These are phyloP conservation scores for Bipolaris bicolor DNA, from an alignment of 2,329 filamentous ascomycete genomes.

Conservation along the genomic window DNA sequence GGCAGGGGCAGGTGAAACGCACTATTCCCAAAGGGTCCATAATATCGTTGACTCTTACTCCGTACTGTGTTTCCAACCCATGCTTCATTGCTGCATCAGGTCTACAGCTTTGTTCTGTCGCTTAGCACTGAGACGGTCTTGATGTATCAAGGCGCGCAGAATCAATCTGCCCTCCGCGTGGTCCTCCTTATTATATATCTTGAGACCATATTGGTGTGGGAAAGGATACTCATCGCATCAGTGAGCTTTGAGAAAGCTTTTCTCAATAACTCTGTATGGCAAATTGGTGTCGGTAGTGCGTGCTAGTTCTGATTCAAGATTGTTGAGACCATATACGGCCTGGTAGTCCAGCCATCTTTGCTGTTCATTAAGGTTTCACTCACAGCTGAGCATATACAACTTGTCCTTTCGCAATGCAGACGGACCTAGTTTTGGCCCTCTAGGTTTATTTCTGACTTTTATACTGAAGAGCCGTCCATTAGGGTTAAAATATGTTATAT, in stretches of 20 bases:
- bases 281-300: background rate
- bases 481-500: constrained; percentile 20
- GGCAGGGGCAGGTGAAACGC: background rate
- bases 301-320: constrained; percentile 45
- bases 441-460: constrained; percentile 15
- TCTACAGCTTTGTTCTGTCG: background rate
- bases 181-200: constrained; percentile 49
- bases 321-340: background rate
- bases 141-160: constrained; percentile 24
- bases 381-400: background rate
- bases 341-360: background rate
- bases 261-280: background rate
- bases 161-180: constrained; percentile 46
- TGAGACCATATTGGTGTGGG: constrained; percentile 37
- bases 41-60: background rate
- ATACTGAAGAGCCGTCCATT: constrained; percentile 5
- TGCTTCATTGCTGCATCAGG: background rate
- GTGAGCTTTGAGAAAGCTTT: background rate
- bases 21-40: background rate
- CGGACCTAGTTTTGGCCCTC: constrained; percentile 2
- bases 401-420: background rate
- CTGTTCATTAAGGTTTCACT: background rate
- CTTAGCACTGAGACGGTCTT: background rate
- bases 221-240: constrained; percentile 43
- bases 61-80: background rate